Base-by-base conservation (phyloP, 2,329 filamentous ascomycete species). In the Claviceps spartinae region DNA sequence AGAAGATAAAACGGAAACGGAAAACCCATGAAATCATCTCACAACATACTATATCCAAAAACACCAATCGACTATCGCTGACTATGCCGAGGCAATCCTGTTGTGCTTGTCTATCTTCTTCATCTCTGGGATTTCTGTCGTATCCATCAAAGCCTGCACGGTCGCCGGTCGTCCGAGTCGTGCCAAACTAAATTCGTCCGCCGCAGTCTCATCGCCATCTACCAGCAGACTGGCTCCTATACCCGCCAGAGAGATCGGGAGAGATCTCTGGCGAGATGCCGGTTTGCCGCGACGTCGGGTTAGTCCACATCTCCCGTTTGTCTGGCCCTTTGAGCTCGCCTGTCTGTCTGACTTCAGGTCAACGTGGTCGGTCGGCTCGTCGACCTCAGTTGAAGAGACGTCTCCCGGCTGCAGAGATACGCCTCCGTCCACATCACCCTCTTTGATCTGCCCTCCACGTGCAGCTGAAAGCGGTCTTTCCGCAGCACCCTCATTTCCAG, bases 171-270 rank as follows among this genome's bases (percentile, higher is more conserved):
- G 53, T 48, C 51, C 46, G 24, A 55, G 48, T 40, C 24, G 50
- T 34, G 38, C 52, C 48, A 16, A 57, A 36, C 52, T 49, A 16
- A 57, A 55, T 26, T 59, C 58, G 38, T 60, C 52, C 16, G 59
- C 55, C 24, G 52, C 47, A 11, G 48, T 49, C 8, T 50, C 46
- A 49, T 52, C 56, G 47, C 56, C 57, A n/a, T 56, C 46, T 5
- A 50, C 55, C 38, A 57, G 36, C 44, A 60, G 53, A 7, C 57
- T 59, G 30, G 59, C 60, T 11, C 61, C 61, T 11, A 63, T 57
- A n/a, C 61, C 62, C 20, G 59, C 54, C 14, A 63, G 54, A 13
- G 55, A 55, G 7, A 56, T 36, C 4, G 57, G 56, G 2, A 59
- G 52, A 6, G 56, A 51, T 44, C 48, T 30, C 16, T 49, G 52